Percentiles rank a stretch among this genome's conserved stretches.
Conservation (phyloP, 2,329 filamentous ascomycete species). For the Colletotrichum magnum region DNA sequence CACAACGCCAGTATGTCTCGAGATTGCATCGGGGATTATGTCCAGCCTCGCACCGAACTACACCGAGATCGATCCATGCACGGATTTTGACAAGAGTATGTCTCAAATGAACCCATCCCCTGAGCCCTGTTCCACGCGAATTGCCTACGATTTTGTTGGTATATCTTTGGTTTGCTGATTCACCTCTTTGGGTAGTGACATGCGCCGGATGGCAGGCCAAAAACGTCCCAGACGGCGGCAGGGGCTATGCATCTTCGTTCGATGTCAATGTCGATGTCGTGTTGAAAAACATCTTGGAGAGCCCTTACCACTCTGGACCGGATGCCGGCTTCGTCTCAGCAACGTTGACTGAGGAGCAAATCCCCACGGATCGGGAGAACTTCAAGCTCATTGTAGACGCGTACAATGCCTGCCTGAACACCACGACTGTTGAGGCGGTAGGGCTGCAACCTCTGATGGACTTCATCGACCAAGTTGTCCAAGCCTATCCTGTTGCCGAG, state of each 20-base stretch:
- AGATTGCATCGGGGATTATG: constrained; percentile 47
- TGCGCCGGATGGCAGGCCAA: constrained; percentile 76
- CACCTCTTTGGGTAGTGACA: constrained; percentile 54
- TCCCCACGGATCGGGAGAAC: constrained; percentile 68
- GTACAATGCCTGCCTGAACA: constrained; percentile 77
- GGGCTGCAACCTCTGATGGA: constrained; percentile 70
- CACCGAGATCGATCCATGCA: constrained; percentile 75
- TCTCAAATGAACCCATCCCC: neutral
- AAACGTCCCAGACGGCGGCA: constrained; percentile 75
- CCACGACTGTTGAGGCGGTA: constrained; percentile 65
- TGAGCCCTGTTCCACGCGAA: neutral
- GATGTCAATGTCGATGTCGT: constrained; percentile 70
- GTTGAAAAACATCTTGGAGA: constrained; percentile 74
- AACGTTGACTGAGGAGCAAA: constrained; percentile 52
- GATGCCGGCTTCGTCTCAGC: constrained; percentile 48
- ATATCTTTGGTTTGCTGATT: constrained; percentile 10
- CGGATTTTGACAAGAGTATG: constrained; percentile 71
- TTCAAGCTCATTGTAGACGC: constrained; percentile 75
- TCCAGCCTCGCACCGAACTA: constrained; percentile 58
- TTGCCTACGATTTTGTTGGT: neutral
- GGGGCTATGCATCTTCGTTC: constrained; percentile 70
- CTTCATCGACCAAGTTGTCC: constrained; percentile 60
- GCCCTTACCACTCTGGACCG: constrained; percentile 62
- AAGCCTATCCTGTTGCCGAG: constrained; percentile 41
- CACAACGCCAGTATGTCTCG: constrained; percentile 46